Evolutionary conservation across 306 rosid species (phyloP).

Genomic region (Rosa chinensis): DNA sequence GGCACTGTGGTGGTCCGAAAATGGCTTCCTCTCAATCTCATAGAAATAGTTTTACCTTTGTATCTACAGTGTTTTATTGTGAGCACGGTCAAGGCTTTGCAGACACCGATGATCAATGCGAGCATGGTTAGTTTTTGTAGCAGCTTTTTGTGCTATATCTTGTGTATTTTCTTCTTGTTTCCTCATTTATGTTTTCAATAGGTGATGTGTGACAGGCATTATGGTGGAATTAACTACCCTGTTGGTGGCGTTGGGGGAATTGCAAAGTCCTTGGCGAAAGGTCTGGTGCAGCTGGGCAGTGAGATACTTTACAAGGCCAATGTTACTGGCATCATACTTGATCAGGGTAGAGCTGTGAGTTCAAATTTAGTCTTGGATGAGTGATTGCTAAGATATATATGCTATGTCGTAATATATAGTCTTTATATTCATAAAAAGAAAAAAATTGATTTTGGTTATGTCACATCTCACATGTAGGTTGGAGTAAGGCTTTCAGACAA

Average conservation of each 20-base stretch:
- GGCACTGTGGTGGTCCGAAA: slow-evolving; percentile 9
- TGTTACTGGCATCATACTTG: slow-evolving; percentile 62
- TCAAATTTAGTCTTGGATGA: slow-evolving; percentile 20
- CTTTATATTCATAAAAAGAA: not conserved
- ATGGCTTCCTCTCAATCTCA: slow-evolving; percentile 18
- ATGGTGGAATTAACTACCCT: slow-evolving; percentile 94
- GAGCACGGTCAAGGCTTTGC: slow-evolving; percentile 92
- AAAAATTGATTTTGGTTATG: slow-evolving; percentile 23
- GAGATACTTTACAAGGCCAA: slow-evolving; percentile 87
- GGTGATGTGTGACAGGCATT: slow-evolving; percentile 97
- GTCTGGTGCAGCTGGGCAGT: slow-evolving; percentile 74
- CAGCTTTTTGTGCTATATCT: slow-evolving; percentile 9
- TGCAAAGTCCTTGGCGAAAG: slow-evolving; percentile 86
- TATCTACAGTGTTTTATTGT: slow-evolving; percentile 86
- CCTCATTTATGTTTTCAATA: slow-evolving; percentile 22
- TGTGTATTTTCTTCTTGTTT: slow-evolving; percentile 20
- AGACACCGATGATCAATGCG: slow-evolving; percentile 98
- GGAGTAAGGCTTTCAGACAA: slow-evolving; percentile 88
- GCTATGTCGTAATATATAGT: not conserved
- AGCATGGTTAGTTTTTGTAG: slow-evolving; percentile 65
- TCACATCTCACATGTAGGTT: slow-evolving; percentile 44
- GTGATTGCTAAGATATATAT: slow-evolving; percentile 11
- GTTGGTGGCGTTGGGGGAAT: slow-evolving; percentile 94
- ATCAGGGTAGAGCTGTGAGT: slow-evolving; percentile 87
- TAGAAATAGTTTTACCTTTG: slow-evolving; percentile 8